Percentiles rank a stretch among this genome's conserved stretches.
Conservation (phyloP, 169 alveolate species). For the Plasmodium malariae region DNA sequence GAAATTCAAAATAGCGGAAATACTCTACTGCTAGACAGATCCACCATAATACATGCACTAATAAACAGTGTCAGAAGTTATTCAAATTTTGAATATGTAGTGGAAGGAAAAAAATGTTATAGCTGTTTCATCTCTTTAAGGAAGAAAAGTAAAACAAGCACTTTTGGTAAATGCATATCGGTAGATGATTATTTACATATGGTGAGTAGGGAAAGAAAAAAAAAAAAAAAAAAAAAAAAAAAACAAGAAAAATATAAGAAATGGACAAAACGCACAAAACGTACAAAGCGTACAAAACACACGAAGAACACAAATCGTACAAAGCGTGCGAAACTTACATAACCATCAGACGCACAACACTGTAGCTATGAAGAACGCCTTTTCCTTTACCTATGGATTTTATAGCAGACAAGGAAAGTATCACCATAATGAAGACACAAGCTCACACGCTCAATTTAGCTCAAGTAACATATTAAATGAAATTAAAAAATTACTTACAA, state of each 20-base stretch:
- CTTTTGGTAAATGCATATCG: background rate
- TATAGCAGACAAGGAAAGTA: conserved; percentile 39
- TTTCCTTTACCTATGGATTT: conserved; percentile 63
- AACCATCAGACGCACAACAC: background rate
- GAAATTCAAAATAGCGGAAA: too few relatives aligned
- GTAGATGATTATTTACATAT: conserved; percentile 16
- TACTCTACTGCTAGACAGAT: too few relatives aligned
- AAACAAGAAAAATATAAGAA: background rate
- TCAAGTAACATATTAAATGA: conserved; percentile 26
- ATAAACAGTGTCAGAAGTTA: background rate
- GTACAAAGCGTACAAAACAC: too few relatives aligned
- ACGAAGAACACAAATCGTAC: too few relatives aligned
- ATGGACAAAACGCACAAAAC: too few relatives aligned
- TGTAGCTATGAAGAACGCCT: background rate
- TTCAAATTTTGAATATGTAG: conserved; percentile 33
- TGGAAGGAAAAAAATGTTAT: conserved; percentile 31
- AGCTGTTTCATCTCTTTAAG: conserved; percentile 9
- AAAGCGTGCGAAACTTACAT: too few relatives aligned
- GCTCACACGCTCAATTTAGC: conserved; percentile 60
- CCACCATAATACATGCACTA: background rate
- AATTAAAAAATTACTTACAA: background rate
- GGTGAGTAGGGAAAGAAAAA: conserved; percentile 1
- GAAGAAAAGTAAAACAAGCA: background rate
- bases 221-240: background rate
- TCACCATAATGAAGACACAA: conserved; percentile 58